phyloP scores from a whole-genome alignment of 1,284 basidiomycete species.

The Cerioporus squamosus region DNA sequence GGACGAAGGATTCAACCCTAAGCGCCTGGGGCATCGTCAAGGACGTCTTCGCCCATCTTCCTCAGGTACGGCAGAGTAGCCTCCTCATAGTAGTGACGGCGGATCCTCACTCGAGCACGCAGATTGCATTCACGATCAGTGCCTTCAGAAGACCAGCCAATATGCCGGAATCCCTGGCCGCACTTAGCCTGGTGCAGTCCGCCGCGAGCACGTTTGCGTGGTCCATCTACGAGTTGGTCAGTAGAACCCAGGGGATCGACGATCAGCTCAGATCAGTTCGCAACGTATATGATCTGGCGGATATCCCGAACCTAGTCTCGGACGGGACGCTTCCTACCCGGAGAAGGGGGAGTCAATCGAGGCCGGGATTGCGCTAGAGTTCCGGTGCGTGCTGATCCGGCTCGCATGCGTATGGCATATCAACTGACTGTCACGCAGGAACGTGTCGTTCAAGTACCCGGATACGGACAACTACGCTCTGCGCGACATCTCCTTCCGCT shows the following conservation, averaged over 20 bases:
- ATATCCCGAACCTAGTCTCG: slow-evolving; percentile 62
- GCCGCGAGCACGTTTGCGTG: slow-evolving; percentile 58
- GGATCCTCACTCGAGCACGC: too few relatives aligned
- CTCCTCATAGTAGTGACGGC: too few relatives aligned
- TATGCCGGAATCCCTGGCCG: slow-evolving; percentile 73
- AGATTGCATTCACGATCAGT: slow-evolving; percentile 75
- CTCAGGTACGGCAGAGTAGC: slow-evolving; percentile 66
- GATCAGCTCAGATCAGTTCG: slow-evolving; percentile 59
- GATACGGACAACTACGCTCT: slow-evolving; percentile 59
- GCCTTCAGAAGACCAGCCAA: slow-evolving; percentile 70
- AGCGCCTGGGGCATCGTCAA: slow-evolving; percentile 49
- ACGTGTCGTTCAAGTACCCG: slow-evolving; percentile 72
- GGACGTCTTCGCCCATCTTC: slow-evolving; percentile 61
- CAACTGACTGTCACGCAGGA: slow-evolving; percentile 12
- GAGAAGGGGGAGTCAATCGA: too few relatives aligned
- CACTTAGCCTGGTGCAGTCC: slow-evolving; percentile 68
- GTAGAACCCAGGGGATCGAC: slow-evolving; percentile 58
- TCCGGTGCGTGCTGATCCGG: slow-evolving; percentile 45
- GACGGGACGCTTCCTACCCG: slow-evolving; percentile 59
- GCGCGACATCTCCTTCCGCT: slow-evolving; percentile 67
- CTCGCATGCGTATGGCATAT: too few relatives aligned
- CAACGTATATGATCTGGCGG: slow-evolving; percentile 66
- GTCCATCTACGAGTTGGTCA: slow-evolving; percentile 54
- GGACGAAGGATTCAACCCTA: too few relatives aligned
- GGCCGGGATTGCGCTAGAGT: slow-evolving; percentile 68